These are phyloP conservation scores for Melaleuca quinquenervia DNA, from an alignment of 345 rosid species.

Conservation along the genomic window DNA sequence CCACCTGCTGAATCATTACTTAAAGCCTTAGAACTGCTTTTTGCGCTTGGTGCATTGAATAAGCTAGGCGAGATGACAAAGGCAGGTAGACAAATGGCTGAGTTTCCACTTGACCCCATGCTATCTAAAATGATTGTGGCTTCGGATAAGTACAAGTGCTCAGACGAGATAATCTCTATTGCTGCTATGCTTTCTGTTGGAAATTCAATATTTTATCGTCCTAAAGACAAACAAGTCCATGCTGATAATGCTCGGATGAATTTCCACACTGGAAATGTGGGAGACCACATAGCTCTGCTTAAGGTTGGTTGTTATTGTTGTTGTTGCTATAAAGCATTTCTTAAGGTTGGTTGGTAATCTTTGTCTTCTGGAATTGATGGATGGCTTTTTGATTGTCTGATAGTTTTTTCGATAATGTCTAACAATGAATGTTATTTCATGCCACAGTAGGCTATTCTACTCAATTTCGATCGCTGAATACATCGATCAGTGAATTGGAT, in stretches of 20 bases:
- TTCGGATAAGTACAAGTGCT: slow-evolving; percentile 82
- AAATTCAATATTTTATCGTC: slow-evolving; percentile 90
- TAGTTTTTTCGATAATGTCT: neutral
- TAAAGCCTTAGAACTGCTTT: slow-evolving; percentile 75
- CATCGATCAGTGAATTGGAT: neutral
- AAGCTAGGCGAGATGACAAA: slow-evolving; percentile 93
- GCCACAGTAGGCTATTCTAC: neutral
- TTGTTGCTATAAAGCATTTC: neutral
- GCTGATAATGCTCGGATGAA: slow-evolving; percentile 95
- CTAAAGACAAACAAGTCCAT: slow-evolving; percentile 96
- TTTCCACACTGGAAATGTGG: slow-evolving; percentile 86
- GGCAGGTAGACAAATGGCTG: slow-evolving; percentile 93
- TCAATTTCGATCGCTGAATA: neutral
- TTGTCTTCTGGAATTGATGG: neutral
- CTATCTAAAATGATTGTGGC: slow-evolving; percentile 87
- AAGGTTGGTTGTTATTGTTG: slow-evolving; percentile 40
- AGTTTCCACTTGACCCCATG: slow-evolving; percentile 96
- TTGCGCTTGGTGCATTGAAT: slow-evolving; percentile 84
- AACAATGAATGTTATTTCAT: neutral
- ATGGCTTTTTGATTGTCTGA: neutral
- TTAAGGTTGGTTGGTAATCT: neutral
- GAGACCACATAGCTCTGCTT: slow-evolving; percentile 86
- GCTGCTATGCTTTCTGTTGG: slow-evolving; percentile 96
- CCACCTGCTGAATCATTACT: slow-evolving; percentile 96
- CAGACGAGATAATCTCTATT: slow-evolving; percentile 79